A percentile compares a stretch with the other conserved stretches of the same genome.
phyloP scores from a whole-genome alignment of 306 rosid genomes.

The Pterocarpus santalinus region DNA sequence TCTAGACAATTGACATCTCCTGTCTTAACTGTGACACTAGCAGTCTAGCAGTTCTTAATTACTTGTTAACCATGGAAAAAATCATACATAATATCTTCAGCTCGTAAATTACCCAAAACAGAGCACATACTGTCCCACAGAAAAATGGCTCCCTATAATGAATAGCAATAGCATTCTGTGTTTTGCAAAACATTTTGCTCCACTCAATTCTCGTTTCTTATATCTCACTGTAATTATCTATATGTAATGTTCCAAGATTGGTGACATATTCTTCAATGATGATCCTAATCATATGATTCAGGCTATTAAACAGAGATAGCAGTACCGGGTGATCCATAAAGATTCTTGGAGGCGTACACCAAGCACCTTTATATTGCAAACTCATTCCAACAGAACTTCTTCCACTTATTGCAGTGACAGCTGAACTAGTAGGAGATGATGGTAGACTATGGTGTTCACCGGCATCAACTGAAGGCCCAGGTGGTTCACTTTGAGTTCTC shows the following conservation, averaged over 20 bases:
- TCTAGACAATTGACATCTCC: conserved; percentile 1
- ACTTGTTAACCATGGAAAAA: conserved; percentile 24
- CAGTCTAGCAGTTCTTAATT: conserved; percentile 12
- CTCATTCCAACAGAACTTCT: conserved; percentile 85
- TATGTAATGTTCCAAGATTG: conserved; percentile 32
- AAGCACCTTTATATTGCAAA: conserved; percentile 81
- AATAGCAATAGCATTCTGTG: neutral
- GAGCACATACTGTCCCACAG: conserved; percentile 13
- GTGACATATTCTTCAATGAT: neutral
- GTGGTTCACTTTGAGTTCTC: conserved; percentile 83
- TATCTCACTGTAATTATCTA: conserved; percentile 19
- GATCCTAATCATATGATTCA: conserved; percentile 33
- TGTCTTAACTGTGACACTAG: conserved; percentile 12
- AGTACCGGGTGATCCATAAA: conserved; percentile 88
- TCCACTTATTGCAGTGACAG: conserved; percentile 84
- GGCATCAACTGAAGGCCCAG: conserved; percentile 82
- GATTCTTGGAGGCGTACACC: conserved; percentile 93
- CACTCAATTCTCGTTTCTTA: conserved; percentile 31
- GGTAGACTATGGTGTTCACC: conserved; percentile 82
- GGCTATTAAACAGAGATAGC: conserved; percentile 34
- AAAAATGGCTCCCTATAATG: conserved; percentile 1
- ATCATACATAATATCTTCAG: neutral
- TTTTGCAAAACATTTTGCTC: conserved; percentile 23
- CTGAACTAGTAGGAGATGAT: conserved; percentile 83
- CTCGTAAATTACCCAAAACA: conserved; percentile 10